Percentiles rank a stretch among this genome's conserved stretches.
phyloP scores from a whole-genome alignment of 2,329 filamentous ascomycete genomes.

The Pseudocercospora pini-densiflorae region DNA sequence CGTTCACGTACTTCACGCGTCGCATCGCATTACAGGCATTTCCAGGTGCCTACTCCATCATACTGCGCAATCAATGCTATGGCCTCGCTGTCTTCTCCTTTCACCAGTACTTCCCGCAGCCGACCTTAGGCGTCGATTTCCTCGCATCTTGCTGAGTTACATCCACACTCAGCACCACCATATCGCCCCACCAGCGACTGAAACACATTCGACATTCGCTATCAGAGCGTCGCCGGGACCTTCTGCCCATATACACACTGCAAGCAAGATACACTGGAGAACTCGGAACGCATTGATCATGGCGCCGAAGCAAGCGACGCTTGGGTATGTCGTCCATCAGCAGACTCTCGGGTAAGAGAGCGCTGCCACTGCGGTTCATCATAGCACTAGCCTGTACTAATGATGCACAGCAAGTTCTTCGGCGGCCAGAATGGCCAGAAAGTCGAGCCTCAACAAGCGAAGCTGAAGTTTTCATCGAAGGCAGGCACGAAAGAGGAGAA shows the following conservation, averaged over 20 bases:
- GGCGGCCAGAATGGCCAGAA: slow-evolving; percentile 65
- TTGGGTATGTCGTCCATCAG: slow-evolving; percentile 86
- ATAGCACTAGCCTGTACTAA: slow-evolving; percentile 4
- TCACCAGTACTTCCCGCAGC: slow-evolving; percentile 23
- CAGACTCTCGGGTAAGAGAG: slow-evolving; percentile 69
- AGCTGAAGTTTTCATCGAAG: slow-evolving; percentile 69
- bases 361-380: neutral
- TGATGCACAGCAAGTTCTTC: slow-evolving; percentile 77
- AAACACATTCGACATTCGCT: slow-evolving; percentile 14
- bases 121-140: slow-evolving; percentile 9
- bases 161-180: slow-evolving; percentile 11
- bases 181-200: slow-evolving; percentile 21
- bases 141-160: neutral
- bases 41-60: neutral
- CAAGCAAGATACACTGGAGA: slow-evolving; percentile 16
- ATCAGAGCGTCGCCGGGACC: slow-evolving; percentile 10
- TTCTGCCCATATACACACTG: slow-evolving; percentile 14
- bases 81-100: slow-evolving; percentile 26
- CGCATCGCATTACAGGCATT: slow-evolving; percentile 10
- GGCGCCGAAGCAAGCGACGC: slow-evolving; percentile 72
- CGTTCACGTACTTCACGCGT: slow-evolving; percentile 5
- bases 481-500: slow-evolving; percentile 29
- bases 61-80: slow-evolving; percentile 25
- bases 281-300: slow-evolving; percentile 35
- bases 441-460: slow-evolving; percentile 72